Evolutionary conservation across 1,284 basidiomycete genomes (phyloP).

Genomic region (Neonothopanus nambi): DNA sequence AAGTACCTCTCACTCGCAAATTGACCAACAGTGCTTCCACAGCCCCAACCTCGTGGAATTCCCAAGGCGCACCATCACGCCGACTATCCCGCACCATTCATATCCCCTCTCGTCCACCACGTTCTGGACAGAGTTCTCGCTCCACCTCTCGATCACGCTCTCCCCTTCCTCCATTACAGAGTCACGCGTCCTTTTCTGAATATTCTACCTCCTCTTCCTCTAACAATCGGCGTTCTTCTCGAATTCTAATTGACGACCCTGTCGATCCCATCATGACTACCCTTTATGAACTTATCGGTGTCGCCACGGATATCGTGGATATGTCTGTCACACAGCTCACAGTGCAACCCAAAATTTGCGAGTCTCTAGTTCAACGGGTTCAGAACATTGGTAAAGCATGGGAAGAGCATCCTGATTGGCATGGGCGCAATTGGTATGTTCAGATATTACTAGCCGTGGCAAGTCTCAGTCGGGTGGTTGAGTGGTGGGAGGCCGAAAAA

Average conservation of each 20-base stretch:
- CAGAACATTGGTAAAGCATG: slow-evolving; percentile 92
- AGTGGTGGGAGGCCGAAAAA: slow-evolving; percentile 99
- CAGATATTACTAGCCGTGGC: slow-evolving; percentile 96
- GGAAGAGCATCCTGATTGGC: slow-evolving; percentile 98
- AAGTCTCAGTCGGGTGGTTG: slow-evolving; percentile 92
- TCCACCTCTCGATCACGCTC: slow-evolving; percentile 95
- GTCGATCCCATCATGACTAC: slow-evolving; percentile 89
- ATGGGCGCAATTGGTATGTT: slow-evolving; percentile 97
- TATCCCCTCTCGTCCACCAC: slow-evolving; percentile 66
- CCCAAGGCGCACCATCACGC: slow-evolving; percentile 60
- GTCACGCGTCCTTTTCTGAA: slow-evolving; percentile 66
- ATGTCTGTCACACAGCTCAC: slow-evolving; percentile 88
- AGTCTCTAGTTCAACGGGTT: slow-evolving; percentile 85
- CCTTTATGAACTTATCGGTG: slow-evolving; percentile 89
- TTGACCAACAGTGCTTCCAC: slow-evolving; percentile 42
- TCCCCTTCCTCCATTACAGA: slow-evolving; percentile 78
- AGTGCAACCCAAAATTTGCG: slow-evolving; percentile 81
- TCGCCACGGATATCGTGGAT: slow-evolving; percentile 94
- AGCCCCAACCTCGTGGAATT: slow-evolving; percentile 56
- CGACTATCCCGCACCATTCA: slow-evolving; percentile 81
- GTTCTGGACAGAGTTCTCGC: slow-evolving; percentile 84
- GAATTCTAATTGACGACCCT: slow-evolving; percentile 75
- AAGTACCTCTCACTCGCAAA: slow-evolving; percentile 64
- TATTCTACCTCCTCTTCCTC: slow-evolving; percentile 47
- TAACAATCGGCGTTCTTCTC: slow-evolving; percentile 68